Evolutionary conservation across 208 protist genomes (phyloP), one percentile per base, ranked within the genome.

Genomic region (Acanthamoeba comandoni): DNA sequence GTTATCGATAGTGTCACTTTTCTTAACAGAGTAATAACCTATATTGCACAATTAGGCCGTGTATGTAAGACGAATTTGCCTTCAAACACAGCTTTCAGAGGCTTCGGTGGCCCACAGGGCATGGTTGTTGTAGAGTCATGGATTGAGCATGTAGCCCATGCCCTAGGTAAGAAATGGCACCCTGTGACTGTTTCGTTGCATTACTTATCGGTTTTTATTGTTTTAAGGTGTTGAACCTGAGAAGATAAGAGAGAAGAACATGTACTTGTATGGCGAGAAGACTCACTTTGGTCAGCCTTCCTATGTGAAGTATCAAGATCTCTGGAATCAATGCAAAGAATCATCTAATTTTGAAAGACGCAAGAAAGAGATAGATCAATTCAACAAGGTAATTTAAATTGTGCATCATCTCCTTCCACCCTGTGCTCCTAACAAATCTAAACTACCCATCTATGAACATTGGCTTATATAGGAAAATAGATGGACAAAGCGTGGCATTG

Each of bases 61-160:
- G 35, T 97, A 1, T 96, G 93, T 64, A 92, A 94, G 22, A 98
- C 97, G 15, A 96, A 98, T 92, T 48, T 92, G 31, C 92, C 95
- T 17, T 94, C 96, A 39, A 97, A 97, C 89, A 98, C 97, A 39
- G 96, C 97, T n/a, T 97, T 97, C 86, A 93, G 96, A 35, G 96
- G 96, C n/a, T 98, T 98, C 93, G 97, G 97, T 55, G 96, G 93
- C n/a, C 96, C 96, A 24, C 95, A 97, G 87, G 95, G 93, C 65
- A 95, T 97, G 87, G 75, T 97, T 9, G 53, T 94, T 19, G 55
- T 39, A 31, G 97, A 98, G 86, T 24, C 24, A 17, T 92, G 93
- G 70, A 93, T 98, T 17, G 95, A 97, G 26, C 92, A 96, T 12
- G 88, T 97, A 17, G 94, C 95, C 9, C n/a, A 71, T 9, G 31